phyloP scores from a whole-genome alignment of 140 eudicot genomes.

The Bidens hawaiensis region DNA sequence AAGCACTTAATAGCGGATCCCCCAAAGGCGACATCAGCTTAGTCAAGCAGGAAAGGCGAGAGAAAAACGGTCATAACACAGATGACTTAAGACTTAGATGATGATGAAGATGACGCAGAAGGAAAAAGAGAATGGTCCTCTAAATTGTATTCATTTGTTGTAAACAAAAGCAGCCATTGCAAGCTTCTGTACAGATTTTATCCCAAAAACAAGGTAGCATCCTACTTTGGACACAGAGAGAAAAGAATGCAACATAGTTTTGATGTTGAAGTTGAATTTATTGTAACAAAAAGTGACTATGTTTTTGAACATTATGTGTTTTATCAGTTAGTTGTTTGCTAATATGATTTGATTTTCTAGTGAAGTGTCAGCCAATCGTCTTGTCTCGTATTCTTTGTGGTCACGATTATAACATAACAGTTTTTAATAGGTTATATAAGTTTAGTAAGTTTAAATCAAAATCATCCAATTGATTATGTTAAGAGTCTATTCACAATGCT shows the following conservation, averaged over 20 bases:
- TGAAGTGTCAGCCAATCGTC: background rate
- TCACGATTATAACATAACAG: background rate
- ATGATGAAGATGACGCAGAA: conserved; percentile 49
- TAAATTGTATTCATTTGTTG: conserved; percentile 28
- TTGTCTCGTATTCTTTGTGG: background rate
- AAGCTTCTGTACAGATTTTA: conserved; percentile 38
- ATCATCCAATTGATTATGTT: too few relatives aligned
- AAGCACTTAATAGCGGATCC: conserved; percentile 56
- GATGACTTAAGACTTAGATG: conserved; percentile 48
- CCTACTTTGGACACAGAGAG: conserved; percentile 14
- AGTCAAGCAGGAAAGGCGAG: conserved; percentile 60
- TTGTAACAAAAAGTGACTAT: conserved; percentile 11
- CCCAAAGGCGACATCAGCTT: conserved; percentile 67
- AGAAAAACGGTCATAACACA: conserved; percentile 25
- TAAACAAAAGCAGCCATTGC: conserved; percentile 24
- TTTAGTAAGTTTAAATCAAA: too few relatives aligned
- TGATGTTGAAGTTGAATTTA: conserved; percentile 9
- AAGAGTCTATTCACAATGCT: too few relatives aligned
- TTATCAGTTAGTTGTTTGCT: conserved; percentile 22
- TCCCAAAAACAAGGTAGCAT: conserved; percentile 18
- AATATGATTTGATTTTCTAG: conserved; percentile 16
- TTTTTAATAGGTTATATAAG: too few relatives aligned
- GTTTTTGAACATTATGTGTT: conserved; percentile 2
- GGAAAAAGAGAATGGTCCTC: conserved; percentile 47
- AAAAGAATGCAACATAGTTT: conserved; percentile 14